These are phyloP conservation scores for Epithemia pelagica DNA, from an alignment of 108 stramenopile species.

Conservation along the genomic window DNA sequence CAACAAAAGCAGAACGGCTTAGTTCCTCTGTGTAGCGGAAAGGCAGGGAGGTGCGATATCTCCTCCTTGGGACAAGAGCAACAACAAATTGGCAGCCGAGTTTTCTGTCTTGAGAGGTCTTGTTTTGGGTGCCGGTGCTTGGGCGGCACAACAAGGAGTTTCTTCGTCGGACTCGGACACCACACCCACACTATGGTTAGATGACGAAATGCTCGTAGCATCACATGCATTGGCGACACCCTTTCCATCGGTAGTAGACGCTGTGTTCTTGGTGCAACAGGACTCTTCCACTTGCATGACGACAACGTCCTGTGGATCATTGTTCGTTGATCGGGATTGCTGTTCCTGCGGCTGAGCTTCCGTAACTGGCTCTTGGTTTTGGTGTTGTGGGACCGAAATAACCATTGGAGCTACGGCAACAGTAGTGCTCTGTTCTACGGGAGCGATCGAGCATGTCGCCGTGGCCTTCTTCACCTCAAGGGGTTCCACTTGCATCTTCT, in stretches of 20 bases:
- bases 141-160: not conserved
- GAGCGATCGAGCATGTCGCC: not conserved
- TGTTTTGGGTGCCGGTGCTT: not conserved
- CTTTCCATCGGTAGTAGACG: not conserved
- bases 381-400: not conserved
- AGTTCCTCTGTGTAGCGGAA: no score
- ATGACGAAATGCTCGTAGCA: not conserved
- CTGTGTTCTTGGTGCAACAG: not conserved
- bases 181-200: not conserved
- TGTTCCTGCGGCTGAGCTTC: not conserved
- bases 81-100: conserved; percentile 19
- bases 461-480: not conserved
- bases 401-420: not conserved
- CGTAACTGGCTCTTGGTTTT: not conserved
- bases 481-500: not conserved
- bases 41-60: no score
- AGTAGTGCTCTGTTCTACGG: conserved; percentile 1
- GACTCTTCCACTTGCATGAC: no score
- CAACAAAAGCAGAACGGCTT: no score
- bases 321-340: not conserved
- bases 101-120: conserved; percentile 5
- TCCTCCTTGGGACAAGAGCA: conserved; percentile 19
- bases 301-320: no score
- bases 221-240: not conserved
- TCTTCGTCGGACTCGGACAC: not conserved